Evolutionary conservation across 2,329 filamentous ascomycete species (phyloP), one percentile per base, ranked within the genome.

Genomic region (Xylaria sp.): DNA sequence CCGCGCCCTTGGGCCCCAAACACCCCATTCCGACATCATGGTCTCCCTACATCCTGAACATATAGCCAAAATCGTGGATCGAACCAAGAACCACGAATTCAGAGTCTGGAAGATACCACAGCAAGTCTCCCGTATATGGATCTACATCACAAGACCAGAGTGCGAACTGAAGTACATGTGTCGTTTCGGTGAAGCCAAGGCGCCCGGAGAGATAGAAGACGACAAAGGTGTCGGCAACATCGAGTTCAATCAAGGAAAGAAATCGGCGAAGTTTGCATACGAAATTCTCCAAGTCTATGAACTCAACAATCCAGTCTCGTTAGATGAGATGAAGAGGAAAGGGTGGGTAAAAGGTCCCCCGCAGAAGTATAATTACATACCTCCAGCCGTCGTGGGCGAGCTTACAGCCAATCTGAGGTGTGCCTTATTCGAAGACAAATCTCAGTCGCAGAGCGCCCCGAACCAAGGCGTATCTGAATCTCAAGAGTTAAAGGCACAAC

Each of bases 91-190:
- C 63, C 84, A 89, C 73, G 82, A 90, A 61, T 86, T 87, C 67
- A 82, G 88, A 51, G 78, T 80, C 17, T 90, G 87, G 79, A 84
- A 82, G 58, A 83, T 91, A 26, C 87, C 88, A 1, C 75, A 80
- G 3, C 81, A 83, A 17, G 86, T 90, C 5, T 81, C 78, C 20
- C 87, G 89, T n/a, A 82, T 90, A 72, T 92, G 89, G 89, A 81
- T 91, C 17, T 89, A 89, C 71, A 82, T 83, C 17, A 87, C 81
- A 17, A 79, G 74, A 38, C 85, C 82, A 0, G 74, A 78, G 10
- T 81, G 78, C n/a, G 78, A 85, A 64, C 77, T 91, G 9, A 84
- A 81, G 61, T 90, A 90, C 74, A 88, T 91, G 83, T 88, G 87
- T 15, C 82, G 82, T 11, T 82, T 90, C 17, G 81, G 85, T 0